Percentiles rank a stretch among this genome's conserved stretches.
Conservation (phyloP, 2,329 filamentous ascomycete species). For the Fusarium begoniae region DNA sequence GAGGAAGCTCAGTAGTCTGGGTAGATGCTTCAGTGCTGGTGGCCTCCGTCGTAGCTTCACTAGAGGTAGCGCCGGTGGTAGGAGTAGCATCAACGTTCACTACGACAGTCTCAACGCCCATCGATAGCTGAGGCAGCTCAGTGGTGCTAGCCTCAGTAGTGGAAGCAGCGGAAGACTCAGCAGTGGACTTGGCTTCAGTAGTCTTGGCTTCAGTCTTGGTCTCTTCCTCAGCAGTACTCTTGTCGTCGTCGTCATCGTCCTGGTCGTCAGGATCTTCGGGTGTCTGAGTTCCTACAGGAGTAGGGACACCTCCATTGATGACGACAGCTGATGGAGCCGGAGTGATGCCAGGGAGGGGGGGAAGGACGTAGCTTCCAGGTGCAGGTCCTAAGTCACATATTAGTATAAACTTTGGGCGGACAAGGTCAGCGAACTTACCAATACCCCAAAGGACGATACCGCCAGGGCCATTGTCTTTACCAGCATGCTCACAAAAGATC, state of each 20-base stretch:
- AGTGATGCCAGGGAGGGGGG: constrained; percentile 1
- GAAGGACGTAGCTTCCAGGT: not conserved
- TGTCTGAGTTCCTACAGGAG: not conserved
- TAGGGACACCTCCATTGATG: constrained; percentile 1
- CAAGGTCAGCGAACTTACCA: not conserved
- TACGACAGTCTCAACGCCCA: not conserved
- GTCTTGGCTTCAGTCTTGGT: constrained; percentile 1
- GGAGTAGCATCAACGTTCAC: not conserved
- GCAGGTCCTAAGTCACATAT: not conserved
- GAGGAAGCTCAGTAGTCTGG: not conserved
- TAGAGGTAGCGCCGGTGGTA: not conserved
- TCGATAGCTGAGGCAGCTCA: not conserved
- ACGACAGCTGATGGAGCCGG: not conserved
- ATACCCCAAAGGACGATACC: constrained; percentile 5
- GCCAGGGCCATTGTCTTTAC: not conserved
- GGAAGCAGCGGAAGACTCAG: not conserved
- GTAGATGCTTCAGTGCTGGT: not conserved
- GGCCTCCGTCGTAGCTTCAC: not conserved
- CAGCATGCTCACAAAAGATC: constrained; percentile 4
- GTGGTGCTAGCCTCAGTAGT: not conserved
- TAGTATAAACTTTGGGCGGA: rapidly evolving
- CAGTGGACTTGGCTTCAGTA: not conserved
- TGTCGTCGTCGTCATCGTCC: not conserved
- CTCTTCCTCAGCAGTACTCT: constrained; percentile 1
- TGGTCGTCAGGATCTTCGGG: not conserved